phyloP scores from a whole-genome alignment of 805 yeast species.

The Candida ulmi region DNA sequence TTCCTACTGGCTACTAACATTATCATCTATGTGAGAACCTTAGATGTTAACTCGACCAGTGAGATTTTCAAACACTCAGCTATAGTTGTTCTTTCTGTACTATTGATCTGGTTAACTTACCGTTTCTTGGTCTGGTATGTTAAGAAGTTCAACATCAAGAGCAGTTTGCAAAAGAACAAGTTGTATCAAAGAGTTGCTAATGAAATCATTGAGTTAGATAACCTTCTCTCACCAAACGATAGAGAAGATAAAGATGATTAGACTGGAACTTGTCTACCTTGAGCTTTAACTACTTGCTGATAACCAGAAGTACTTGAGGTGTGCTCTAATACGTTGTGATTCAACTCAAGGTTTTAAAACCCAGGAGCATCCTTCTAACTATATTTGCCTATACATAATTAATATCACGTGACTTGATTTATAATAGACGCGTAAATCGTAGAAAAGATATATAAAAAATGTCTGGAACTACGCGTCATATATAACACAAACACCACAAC shows the following conservation, averaged over 20 bases:
- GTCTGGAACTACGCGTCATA: neutral
- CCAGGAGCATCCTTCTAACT: no score
- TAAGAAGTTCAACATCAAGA: slow-evolving; percentile 14
- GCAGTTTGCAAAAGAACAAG: slow-evolving; percentile 11
- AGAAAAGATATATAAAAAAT: no score
- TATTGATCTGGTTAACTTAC: slow-evolving; percentile 17
- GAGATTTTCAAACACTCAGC: slow-evolving; percentile 16
- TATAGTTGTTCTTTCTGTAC: slow-evolving; percentile 9
- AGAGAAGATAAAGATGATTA: slow-evolving; percentile 5
- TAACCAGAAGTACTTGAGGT: no score
- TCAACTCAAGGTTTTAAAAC: no score
- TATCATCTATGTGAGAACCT: slow-evolving; percentile 29
- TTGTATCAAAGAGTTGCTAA: slow-evolving; percentile 18
- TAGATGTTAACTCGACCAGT: slow-evolving; percentile 16
- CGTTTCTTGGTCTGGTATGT: slow-evolving; percentile 17
- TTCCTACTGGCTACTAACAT: slow-evolving; percentile 30
- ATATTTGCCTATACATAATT: no score
- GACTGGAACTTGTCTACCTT: no score
- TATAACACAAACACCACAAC: neutral
- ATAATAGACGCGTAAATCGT: no score
- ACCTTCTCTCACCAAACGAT: slow-evolving; percentile 8
- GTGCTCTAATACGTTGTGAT: no score
- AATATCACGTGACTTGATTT: no score
- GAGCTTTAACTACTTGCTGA: no score
- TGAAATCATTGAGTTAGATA: slow-evolving; percentile 20